A percentile compares a stretch with the other conserved stretches of the same genome.
phyloP scores from a whole-genome alignment of 257 asterid species.

The Mitragyna speciosa region DNA sequence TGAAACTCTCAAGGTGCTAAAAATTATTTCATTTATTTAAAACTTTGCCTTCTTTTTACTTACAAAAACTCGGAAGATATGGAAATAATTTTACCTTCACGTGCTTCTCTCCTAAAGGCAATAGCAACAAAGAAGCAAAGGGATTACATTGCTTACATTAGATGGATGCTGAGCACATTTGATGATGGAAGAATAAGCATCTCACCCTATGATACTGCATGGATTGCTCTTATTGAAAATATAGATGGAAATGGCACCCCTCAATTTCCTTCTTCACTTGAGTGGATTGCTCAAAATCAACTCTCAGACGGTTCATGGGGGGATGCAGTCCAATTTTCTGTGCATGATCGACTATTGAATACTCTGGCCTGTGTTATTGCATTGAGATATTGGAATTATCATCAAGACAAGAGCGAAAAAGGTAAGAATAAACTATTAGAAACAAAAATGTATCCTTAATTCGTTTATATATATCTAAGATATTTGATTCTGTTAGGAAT shows the following conservation, averaged over 20 bases:
- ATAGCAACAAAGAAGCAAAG: no score
- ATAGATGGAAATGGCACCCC: conserved; percentile 22
- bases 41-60: no score
- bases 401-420: conserved; percentile 15
- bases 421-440: conserved; percentile 11
- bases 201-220: conserved; percentile 47
- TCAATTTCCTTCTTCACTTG: conserved; percentile 32
- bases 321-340: conserved; percentile 15
- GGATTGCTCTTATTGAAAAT: conserved; percentile 34
- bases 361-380: conserved; percentile 45
- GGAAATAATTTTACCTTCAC: no score
- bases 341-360: conserved; percentile 15
- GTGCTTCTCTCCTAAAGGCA: no score
- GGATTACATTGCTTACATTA: conserved; percentile 7
- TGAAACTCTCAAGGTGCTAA: no score
- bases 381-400: not conserved
- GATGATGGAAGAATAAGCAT: conserved; percentile 43
- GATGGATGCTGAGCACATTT: conserved; percentile 14
- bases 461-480: no score
- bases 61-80: no score
- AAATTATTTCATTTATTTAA: no score
- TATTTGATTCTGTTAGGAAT: conserved; percentile 17
- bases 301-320: conserved; percentile 50
- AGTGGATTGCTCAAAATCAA: conserved; percentile 42
- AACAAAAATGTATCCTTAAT: no score